Base-by-base conservation (phyloP, 2,329 filamentous ascomycete species). In the Cordyceps fumosorosea region DNA sequence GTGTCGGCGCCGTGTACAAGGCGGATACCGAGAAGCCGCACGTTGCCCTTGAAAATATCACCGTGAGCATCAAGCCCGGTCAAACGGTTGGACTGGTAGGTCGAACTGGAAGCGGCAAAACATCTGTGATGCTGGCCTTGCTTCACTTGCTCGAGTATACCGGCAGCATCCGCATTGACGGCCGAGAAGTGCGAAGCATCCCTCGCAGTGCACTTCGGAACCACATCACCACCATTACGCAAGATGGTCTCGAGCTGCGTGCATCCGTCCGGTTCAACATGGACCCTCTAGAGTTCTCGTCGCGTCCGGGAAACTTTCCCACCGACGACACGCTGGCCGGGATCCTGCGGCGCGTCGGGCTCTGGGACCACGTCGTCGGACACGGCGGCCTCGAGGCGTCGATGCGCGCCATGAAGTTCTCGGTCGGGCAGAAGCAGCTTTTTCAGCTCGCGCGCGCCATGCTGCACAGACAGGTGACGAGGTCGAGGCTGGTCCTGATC, bases 71-170 rank as follows among this genome's bases (percentile, higher is more conserved):
- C 10, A 20, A 58, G 8, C 45, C 56, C 14, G 56, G 56, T 7
- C 45, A 58, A 34, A 58, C 56, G 5, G 32, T 58, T 1, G 56
- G 56, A 14, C 32, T 58, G 8, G 18, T 58, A 12, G 56, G 56
- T n/a, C 56, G 56, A 26, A 58, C 56, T 16, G 56, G 56, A 51
- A 58, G 57, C 20, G 57, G 57, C 22, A 60, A 60, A 45, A 37
- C 57, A 3, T 60, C 57, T 16, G 18, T 60, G 29, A 18, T 60
- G 37, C 18, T 60, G 10, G 48, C 48, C 18, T 8, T 60, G 29
- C 57, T 60, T 37, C 57, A 40, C 6, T 29, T 60, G 12, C 34
- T 60, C 5, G 48, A 60, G 34, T 60, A 60, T 26, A 53, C 57
- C 2, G 57, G 57, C 18, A 60, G n/a, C 32, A 60, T 60, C 20